Conservation (phyloP, 495 filamentous ascomycete genomes). For the Neurospora sp. region DNA sequence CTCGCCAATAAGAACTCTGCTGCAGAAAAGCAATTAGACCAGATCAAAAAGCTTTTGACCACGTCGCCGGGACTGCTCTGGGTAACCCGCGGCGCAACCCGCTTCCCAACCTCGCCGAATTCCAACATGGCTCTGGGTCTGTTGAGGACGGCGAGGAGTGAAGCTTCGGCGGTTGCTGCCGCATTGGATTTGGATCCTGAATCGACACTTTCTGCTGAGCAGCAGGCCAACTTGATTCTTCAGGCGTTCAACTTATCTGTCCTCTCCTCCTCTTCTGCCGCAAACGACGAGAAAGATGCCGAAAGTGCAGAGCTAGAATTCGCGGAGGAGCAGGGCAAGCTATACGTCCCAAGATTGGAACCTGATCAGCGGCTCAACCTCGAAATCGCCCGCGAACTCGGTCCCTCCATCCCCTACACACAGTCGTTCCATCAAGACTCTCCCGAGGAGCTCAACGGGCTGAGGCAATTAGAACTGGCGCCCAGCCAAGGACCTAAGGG, state of each 20-base stretch:
- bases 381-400: slow-evolving; percentile 22
- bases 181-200: slow-evolving; percentile 26
- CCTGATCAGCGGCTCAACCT: slow-evolving; percentile 29
- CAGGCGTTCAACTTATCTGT: slow-evolving; percentile 21
- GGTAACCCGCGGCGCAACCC: slow-evolving; percentile 32
- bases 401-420: slow-evolving; percentile 21
- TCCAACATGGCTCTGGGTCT: slow-evolving; percentile 28
- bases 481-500: neutral
- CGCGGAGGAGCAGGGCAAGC: slow-evolving; percentile 24
- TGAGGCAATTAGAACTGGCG: slow-evolving; percentile 16
- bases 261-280: neutral
- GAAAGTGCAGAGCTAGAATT: slow-evolving; percentile 26
- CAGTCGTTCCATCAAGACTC: slow-evolving; percentile 19
- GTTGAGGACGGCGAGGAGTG: slow-evolving; percentile 29
- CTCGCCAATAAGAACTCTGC: neutral
- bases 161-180: slow-evolving; percentile 20
- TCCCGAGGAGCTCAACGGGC: neutral
- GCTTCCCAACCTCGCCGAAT: slow-evolving; percentile 22
- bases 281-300: neutral
- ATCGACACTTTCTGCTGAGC: slow-evolving; percentile 13
- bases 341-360: slow-evolving; percentile 28
- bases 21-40: slow-evolving; percentile 14
- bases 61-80: slow-evolving; percentile 26
- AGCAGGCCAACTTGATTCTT: slow-evolving; percentile 18
- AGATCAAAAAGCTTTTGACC: slow-evolving; percentile 30